These are phyloP conservation scores for Rhodotorula toruloides DNA, from an alignment of 768 basidiomycete genomes.

Conservation along the genomic window DNA sequence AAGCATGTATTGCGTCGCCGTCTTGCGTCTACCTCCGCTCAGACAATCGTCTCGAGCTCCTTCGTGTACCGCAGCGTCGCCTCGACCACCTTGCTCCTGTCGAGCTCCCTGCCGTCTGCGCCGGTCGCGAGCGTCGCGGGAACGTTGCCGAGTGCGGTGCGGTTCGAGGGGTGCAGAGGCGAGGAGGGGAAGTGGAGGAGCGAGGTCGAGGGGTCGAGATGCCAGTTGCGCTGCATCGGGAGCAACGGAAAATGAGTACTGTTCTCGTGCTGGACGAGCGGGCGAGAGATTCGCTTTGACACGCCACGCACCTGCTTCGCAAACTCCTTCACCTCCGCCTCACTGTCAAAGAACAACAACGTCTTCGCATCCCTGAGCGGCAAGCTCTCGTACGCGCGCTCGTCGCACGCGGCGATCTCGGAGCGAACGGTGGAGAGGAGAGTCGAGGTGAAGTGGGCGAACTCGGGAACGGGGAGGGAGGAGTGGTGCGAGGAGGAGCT, in stretches of 20 bases:
- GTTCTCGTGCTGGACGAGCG: neutral
- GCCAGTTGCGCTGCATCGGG: slow-evolving; percentile 43
- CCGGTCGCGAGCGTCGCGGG: slow-evolving; percentile 1
- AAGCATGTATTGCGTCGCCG: too few species aligned
- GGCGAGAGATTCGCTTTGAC: neutral
- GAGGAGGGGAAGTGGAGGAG: slow-evolving; percentile 67
- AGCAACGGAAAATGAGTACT: neutral
- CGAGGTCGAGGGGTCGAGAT: slow-evolving; percentile 61
- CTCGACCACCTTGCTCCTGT: slow-evolving; percentile 73
- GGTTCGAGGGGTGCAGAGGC: slow-evolving; percentile 19
- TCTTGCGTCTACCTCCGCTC: slow-evolving; percentile 35
- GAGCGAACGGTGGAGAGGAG: slow-evolving; percentile 90
- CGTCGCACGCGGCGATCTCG: slow-evolving; percentile 95
- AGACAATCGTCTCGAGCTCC: slow-evolving; percentile 87
- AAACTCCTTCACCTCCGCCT: slow-evolving; percentile 74
- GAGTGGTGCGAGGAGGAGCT: slow-evolving; percentile 5
- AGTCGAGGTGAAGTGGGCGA: slow-evolving; percentile 87
- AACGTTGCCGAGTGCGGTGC: neutral
- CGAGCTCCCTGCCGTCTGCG: slow-evolving; percentile 70
- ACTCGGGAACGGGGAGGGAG: slow-evolving; percentile 56
- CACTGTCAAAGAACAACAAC: slow-evolving; percentile 80
- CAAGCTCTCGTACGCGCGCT: slow-evolving; percentile 84
- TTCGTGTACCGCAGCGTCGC: slow-evolving; percentile 73
- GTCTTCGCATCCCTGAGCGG: slow-evolving; percentile 85
- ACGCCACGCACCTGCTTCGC: slow-evolving; percentile 61